A percentile compares a stretch with the other conserved stretches of the same genome.
Conservation (phyloP, 2,329 filamentous ascomycete genomes). For the Cercospora citrullina region DNA sequence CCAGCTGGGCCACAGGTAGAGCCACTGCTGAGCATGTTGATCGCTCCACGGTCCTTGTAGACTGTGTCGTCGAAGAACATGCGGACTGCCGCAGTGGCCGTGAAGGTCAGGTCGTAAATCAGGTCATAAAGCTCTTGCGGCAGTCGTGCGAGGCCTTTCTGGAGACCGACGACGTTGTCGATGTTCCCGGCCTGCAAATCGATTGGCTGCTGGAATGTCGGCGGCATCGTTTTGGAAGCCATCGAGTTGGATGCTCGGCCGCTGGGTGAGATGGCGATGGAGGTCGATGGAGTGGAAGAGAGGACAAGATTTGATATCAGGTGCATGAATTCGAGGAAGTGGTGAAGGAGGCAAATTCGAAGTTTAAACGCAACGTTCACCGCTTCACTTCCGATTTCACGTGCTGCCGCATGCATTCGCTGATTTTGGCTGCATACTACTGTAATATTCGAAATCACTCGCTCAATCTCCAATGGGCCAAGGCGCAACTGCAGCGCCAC, state of each 20-base stretch:
- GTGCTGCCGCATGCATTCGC: neutral
- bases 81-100: neutral
- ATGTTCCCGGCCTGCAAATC: neutral
- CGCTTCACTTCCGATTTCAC: neutral
- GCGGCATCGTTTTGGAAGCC: neutral
- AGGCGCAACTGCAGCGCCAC: neutral
- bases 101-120: neutral
- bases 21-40: too few species aligned
- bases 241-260: neutral
- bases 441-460: neutral
- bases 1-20: too few species aligned
- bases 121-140: neutral
- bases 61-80: neutral
- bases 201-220: neutral
- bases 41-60: neutral
- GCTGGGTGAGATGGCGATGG: neutral
- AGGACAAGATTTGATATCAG: neutral
- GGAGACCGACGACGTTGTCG: neutral
- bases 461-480: neutral
- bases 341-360: neutral
- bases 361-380: neutral
- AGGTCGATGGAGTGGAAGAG: neutral
- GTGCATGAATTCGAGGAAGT: neutral
- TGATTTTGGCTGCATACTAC: neutral
- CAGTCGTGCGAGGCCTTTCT: neutral